Percentiles rank a stretch among this genome's conserved stretches.
phyloP scores from a whole-genome alignment of 2,329 filamentous ascomycete genomes.

The Diaporthe australafricana region DNA sequence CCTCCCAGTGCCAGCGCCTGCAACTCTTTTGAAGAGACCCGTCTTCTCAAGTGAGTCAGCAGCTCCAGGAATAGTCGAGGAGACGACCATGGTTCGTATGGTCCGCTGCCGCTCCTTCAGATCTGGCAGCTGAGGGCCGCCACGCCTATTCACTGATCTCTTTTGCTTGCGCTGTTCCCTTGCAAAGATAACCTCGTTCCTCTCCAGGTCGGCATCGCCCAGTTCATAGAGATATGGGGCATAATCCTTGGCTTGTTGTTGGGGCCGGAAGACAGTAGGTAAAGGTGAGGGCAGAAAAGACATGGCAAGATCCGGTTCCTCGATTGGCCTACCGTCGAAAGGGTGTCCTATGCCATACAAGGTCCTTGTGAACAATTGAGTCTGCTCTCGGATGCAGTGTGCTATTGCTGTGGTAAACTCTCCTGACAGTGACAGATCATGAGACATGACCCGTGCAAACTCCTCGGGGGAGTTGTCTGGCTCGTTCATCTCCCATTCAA shows the following conservation, averaged over 20 bases:
- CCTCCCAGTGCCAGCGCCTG: constrained; percentile 68
- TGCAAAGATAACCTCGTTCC: constrained; percentile 91
- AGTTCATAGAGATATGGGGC: constrained; percentile 94
- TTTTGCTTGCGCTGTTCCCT: constrained; percentile 95
- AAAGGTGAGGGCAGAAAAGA: constrained; percentile 90
- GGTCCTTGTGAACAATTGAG: constrained; percentile 92
- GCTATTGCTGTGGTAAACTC: constrained; percentile 98
- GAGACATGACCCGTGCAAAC: constrained; percentile 89
- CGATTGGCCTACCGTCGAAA: constrained; percentile 92
- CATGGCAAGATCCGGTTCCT: constrained; percentile 88
- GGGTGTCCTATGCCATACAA: constrained; percentile 93
- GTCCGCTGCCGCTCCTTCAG: constrained; percentile 94
- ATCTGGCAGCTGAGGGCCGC: constrained; percentile 93
- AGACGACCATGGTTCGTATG: constrained; percentile 91
- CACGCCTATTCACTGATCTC: constrained; percentile 91
- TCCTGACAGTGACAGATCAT: constrained; percentile 89
- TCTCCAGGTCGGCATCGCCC: constrained; percentile 88
- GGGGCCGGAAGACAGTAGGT: constrained; percentile 85
- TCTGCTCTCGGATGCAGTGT: constrained; percentile 96
- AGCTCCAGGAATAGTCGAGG: constrained; percentile 90
- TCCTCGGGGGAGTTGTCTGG: constrained; percentile 93
- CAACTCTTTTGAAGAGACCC: constrained; percentile 84
- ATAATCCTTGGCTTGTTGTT: constrained; percentile 94
- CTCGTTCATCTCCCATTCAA: constrained; percentile 99
- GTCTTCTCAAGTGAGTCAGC: constrained; percentile 85